Conservation (phyloP, 2,329 filamentous ascomycete genomes). For the Aureobasidium sp. region DNA sequence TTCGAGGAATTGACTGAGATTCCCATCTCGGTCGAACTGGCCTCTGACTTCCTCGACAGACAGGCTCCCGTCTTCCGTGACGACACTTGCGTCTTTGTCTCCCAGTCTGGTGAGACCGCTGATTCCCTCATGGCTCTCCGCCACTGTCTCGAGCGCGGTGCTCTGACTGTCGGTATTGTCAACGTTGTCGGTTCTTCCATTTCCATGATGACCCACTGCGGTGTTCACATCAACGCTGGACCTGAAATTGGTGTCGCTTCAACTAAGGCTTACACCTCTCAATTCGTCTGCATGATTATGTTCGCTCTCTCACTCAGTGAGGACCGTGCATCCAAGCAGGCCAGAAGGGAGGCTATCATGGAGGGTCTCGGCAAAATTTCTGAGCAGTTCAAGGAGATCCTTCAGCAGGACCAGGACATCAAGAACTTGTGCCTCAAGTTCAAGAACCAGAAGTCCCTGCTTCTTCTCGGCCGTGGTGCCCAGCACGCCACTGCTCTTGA, state of each 20-base stretch:
- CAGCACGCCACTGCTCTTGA: constrained; percentile 97
- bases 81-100: constrained; percentile 98
- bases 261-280: constrained; percentile 98
- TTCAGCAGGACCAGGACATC: constrained; percentile 86
- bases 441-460: constrained; percentile 93
- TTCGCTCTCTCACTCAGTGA: constrained; percentile 94
- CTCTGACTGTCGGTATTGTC: constrained; percentile 94
- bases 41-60: constrained; percentile 95
- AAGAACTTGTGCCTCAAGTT: constrained; percentile 91
- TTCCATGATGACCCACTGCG: constrained; percentile 96
- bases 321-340: constrained; percentile 89
- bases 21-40: constrained; percentile 91
- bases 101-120: constrained; percentile 96
- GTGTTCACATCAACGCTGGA: constrained; percentile 98
- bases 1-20: constrained; percentile 99
- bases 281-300: constrained; percentile 99
- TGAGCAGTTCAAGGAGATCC: constrained; percentile 81
- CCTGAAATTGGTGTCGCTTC: constrained; percentile 98
- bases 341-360: constrained; percentile 92
- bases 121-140: constrained; percentile 95
- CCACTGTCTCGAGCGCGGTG: constrained; percentile 96
- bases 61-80: constrained; percentile 98
- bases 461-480: constrained; percentile 87
- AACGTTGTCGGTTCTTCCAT: constrained; percentile 99
- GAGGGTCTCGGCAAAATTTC: constrained; percentile 82